Conservation (phyloP, 306 rosid species). For the Fragaria ananassa region DNA sequence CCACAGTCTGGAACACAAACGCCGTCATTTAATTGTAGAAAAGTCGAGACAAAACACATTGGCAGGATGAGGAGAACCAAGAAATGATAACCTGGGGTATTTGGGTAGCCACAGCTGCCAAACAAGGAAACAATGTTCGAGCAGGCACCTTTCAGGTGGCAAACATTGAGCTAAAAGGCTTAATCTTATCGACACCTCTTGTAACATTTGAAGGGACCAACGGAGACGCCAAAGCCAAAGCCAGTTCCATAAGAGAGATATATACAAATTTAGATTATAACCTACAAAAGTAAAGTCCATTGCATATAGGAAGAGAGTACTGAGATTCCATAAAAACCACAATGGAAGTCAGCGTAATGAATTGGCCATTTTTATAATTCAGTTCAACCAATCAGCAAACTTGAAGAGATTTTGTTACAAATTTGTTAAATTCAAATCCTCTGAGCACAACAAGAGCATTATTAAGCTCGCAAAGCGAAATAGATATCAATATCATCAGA, state of each 20-base stretch:
- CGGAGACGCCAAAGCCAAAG: slow-evolving; percentile 31
- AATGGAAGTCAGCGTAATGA: neutral
- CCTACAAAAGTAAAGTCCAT: neutral
- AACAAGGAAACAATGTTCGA: slow-evolving; percentile 23
- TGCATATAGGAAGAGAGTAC: neutral
- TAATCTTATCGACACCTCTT: slow-evolving; percentile 22
- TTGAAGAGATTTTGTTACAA: neutral
- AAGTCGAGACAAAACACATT: neutral
- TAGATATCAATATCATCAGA: neutral
- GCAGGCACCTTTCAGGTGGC: slow-evolving; percentile 21
- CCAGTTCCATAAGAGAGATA: slow-evolving; percentile 35
- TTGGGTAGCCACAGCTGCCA: slow-evolving; percentile 30
- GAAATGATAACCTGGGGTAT: slow-evolving; percentile 38
- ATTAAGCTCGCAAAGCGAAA: neutral
- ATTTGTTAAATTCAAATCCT: neutral
- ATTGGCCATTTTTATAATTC: neutral
- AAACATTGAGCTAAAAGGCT: slow-evolving; percentile 21
- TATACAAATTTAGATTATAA: slow-evolving; percentile 1
- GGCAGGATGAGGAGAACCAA: neutral
- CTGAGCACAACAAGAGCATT: neutral
- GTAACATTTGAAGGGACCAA: slow-evolving; percentile 24
- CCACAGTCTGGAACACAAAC: slow-evolving; percentile 37
- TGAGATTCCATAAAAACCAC: neutral
- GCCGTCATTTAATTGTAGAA: neutral
- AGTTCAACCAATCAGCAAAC: neutral